phyloP scores from a whole-genome alignment of 2,329 filamentous ascomycete species.

The Epichloe scottii region DNA sequence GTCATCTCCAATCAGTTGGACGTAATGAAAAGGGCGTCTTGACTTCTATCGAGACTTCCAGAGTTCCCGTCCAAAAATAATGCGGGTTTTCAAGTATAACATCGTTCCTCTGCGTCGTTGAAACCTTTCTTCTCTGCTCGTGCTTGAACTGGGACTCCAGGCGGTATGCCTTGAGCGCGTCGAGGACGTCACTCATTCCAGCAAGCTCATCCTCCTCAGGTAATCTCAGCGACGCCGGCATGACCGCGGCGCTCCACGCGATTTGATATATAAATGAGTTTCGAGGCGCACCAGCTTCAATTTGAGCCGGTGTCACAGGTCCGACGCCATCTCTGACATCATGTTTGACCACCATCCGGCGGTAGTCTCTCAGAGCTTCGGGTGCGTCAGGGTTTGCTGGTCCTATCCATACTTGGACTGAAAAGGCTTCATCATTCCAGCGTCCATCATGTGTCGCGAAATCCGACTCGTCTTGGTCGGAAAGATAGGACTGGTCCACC shows the following conservation, averaged over 20 bases:
- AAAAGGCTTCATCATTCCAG: slow-evolving; percentile 16
- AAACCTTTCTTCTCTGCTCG: slow-evolving; percentile 8
- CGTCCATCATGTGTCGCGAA: slow-evolving; percentile 13
- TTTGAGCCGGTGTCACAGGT: slow-evolving; percentile 36
- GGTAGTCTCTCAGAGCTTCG: slow-evolving; percentile 34
- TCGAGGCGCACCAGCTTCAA: slow-evolving; percentile 35
- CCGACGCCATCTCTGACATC: slow-evolving; percentile 25
- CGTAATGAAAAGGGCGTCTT: not conserved
- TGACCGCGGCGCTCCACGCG: slow-evolving; percentile 39
- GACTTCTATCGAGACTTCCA: slow-evolving; percentile 20
- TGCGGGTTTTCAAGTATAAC: slow-evolving; percentile 15
- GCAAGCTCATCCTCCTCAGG: slow-evolving; percentile 20
- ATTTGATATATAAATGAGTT: slow-evolving; percentile 33
- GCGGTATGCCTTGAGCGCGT: slow-evolving; percentile 28
- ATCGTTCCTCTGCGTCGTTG: slow-evolving; percentile 4
- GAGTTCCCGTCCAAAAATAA: slow-evolving; percentile 26
- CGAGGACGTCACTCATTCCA: slow-evolving; percentile 32
- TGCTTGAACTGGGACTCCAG: slow-evolving; percentile 19
- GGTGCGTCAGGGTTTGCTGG: slow-evolving; percentile 18
- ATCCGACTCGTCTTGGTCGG: slow-evolving; percentile 11
- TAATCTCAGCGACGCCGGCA: slow-evolving; percentile 18
- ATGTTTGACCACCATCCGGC: slow-evolving; percentile 27
- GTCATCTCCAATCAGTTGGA: not conserved
- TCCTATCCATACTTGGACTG: slow-evolving; percentile 35
- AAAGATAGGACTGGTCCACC: not conserved